A percentile compares a stretch with the other conserved stretches of the same genome.
Conservation (phyloP, 306 rosid genomes). For the Lathyrus sativus region DNA sequence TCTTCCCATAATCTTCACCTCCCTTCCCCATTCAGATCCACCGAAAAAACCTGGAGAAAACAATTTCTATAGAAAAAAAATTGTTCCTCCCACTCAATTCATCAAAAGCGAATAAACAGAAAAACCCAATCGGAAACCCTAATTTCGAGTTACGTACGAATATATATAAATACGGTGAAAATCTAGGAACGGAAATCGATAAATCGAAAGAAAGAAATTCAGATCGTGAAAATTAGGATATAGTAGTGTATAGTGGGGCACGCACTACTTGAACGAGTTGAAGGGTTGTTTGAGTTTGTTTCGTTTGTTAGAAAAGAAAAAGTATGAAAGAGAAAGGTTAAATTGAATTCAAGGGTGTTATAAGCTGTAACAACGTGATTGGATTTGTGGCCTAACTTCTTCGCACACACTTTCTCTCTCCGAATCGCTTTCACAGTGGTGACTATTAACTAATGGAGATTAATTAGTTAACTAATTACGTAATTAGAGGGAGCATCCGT, state of each 20-base stretch:
- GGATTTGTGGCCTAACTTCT: conserved; percentile 1
- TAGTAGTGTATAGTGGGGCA: not conserved
- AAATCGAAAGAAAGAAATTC: not conserved
- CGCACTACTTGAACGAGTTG: not conserved
- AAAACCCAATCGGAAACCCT: conserved; percentile 33
- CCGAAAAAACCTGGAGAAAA: conserved; percentile 28
- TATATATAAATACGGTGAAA: not conserved
- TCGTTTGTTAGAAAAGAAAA: conserved; percentile 13
- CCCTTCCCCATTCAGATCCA: conserved; percentile 63
- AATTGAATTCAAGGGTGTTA: not conserved
- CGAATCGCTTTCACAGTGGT: not conserved
- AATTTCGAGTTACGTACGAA: not conserved
- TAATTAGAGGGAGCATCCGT: not conserved
- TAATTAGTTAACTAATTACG: not conserved
- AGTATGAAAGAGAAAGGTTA: conserved; percentile 35
- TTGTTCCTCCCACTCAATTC: conserved; percentile 25
- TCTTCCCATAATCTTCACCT: conserved; percentile 51
- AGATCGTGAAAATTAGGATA: not conserved
- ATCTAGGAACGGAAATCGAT: not conserved
- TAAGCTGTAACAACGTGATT: conserved; percentile 10
- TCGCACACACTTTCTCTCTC: not conserved
- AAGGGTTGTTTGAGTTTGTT: conserved; percentile 10
- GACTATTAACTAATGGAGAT: not conserved
- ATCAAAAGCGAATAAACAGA: not conserved
- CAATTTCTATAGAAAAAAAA: conserved; percentile 25